Conservation (phyloP, 148 eudicot genomes). For the Camellia sinensis region DNA sequence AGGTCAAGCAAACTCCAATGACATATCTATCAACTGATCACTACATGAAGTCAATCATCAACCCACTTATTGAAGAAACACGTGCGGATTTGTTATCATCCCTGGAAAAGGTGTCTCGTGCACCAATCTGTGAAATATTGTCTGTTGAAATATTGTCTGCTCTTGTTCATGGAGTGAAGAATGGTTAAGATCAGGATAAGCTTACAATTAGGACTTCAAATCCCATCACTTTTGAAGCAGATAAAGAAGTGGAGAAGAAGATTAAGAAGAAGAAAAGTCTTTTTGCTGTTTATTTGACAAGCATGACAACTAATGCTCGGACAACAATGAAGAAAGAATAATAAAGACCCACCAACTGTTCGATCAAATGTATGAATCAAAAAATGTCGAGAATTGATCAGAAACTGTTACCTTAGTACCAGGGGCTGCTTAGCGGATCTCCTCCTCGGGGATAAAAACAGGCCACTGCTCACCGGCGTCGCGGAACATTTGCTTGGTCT, state of each 20-base stretch:
- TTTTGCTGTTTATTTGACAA: conserved; percentile 36
- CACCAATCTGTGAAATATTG: conserved; percentile 30
- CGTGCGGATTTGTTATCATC: conserved; percentile 35
- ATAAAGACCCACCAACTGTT: no score
- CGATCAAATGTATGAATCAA: no score
- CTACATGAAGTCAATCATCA: conserved; percentile 37
- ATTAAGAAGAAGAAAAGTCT: conserved; percentile 4
- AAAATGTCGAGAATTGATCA: no score
- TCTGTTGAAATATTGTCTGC: conserved; percentile 8
- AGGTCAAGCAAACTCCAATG: conserved; percentile 41
- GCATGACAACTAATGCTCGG: conserved; percentile 36
- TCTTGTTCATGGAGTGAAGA: conserved; percentile 17
- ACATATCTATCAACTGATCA: conserved; percentile 29
- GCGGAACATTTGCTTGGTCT: no score
- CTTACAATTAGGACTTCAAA: conserved; percentile 20
- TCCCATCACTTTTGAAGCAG: conserved; percentile 4
- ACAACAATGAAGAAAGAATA: no score
- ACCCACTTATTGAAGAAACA: conserved; percentile 21
- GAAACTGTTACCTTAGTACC: no score
- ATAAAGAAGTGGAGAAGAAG: background rate
- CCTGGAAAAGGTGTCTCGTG: conserved; percentile 13
- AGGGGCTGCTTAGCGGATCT: no score
- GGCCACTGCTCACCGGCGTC: no score
- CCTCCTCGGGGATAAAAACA: no score
- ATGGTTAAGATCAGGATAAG: background rate